Evolutionary conservation across 2,329 filamentous ascomycete genomes (phyloP), one percentile per base, ranked within the genome.

Genomic region (Arthrobotrys sinensis): DNA sequence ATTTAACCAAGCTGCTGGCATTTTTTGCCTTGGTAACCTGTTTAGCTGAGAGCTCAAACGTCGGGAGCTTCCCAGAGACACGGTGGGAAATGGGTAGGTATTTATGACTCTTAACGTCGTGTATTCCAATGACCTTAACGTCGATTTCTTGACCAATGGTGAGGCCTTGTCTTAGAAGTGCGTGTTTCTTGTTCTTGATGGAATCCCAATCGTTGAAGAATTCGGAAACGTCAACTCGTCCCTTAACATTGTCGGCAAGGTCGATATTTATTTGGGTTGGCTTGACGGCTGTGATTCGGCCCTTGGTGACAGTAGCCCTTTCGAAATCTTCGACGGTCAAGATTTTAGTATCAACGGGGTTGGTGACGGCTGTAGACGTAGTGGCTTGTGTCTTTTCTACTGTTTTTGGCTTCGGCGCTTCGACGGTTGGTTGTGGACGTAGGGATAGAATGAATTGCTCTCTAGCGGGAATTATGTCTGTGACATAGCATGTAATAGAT

Each of bases 11-110:
- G 66, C 90, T 87, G 46, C 91, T 84, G 4, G 24, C 24, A 75
- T 92, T 88, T 72, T 83, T 84, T n/a, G 85, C 83, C 52, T 86
- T 80, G 72, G 86, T 85, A 65, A 89, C 91, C 38, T 89, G 88
- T 85, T 94, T 97, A 3, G 92, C 89, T 3, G 94, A 96, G 65
- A 98, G 88, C 84, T 99, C 96, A 76, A 95, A 92, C 1, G 97
- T 91, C 0, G 89, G 86, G 52, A 91, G 91, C 84, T 94, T 94
- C 57, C 90, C 90, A 4, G 81, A 80, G 10, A 79, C 76, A 66
- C 94, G 90, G 85, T 98, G 95, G 43, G 92, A 92, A 82, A 99
- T 93, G 1, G 96, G 94, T 48, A 99, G 87, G 86, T 97, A 99
- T 53, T 92, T 91, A 84, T 97, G 93, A 81, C 93, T 96, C 80